Percentiles rank a stretch among this genome's conserved stretches.
These are phyloP conservation scores for Aschersonia sp. DNA, from an alignment of 2,329 filamentous ascomycete genomes.

Conservation along the genomic window DNA sequence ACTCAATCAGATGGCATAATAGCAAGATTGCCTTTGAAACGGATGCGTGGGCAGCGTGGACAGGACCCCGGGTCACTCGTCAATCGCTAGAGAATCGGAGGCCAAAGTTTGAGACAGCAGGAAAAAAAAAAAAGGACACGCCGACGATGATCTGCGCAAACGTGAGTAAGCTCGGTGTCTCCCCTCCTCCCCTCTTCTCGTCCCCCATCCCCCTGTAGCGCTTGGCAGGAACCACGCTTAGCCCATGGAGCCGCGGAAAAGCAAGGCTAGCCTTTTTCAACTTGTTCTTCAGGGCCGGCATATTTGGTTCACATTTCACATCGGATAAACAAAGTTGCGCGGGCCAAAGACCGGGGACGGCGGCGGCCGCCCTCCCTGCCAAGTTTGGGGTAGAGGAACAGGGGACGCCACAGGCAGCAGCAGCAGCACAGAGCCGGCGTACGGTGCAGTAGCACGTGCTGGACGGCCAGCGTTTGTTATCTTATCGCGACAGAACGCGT, in stretches of 20 bases:
- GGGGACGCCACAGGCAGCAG: neutral
- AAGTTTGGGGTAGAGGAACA: neutral
- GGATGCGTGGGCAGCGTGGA: neutral
- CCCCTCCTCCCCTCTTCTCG: no score
- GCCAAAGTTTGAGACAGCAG: neutral
- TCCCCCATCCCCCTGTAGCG: no score
- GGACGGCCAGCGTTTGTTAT: neutral
- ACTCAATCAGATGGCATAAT: neutral
- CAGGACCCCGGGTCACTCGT: neutral
- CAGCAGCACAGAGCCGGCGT: no score
- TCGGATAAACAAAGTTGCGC: conserved; percentile 4
- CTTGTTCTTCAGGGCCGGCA: no score
- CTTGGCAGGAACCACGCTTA: no score
- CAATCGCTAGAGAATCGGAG: neutral
- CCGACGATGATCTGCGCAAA: neutral
- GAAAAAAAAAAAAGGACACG: neutral
- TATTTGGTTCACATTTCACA: neutral
- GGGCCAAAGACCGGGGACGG: no score
- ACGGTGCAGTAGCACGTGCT: no score
- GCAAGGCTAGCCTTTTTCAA: no score
- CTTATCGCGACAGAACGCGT: conserved; percentile 1
- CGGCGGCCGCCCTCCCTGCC: no score
- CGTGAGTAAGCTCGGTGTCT: no score
- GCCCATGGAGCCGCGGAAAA: no score
- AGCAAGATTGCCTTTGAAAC: no score